These are phyloP conservation scores for Talaromyces proteolyticus DNA, from an alignment of 495 filamentous ascomycete genomes.

Conservation along the genomic window DNA sequence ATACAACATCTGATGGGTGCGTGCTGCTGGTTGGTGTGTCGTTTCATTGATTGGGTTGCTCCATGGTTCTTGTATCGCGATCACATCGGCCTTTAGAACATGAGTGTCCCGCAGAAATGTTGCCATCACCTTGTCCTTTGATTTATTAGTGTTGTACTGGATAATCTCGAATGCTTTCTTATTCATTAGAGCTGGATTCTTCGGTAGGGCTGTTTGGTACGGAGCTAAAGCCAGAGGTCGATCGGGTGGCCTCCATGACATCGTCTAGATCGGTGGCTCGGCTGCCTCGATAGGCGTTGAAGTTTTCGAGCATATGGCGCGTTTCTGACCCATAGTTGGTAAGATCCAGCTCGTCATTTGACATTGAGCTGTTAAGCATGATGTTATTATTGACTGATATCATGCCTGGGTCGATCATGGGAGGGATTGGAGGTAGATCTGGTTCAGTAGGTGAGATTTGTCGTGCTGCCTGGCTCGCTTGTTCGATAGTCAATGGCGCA, in stretches of 20 bases:
- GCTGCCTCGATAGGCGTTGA: too few species aligned
- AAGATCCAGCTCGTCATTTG: too few species aligned
- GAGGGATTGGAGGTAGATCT: not conserved
- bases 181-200: not conserved
- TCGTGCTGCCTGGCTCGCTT: too few species aligned
- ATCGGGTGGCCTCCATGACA: not conserved
- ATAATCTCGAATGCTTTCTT: slow-evolving; percentile 1
- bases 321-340: too few species aligned
- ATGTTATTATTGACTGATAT: not conserved
- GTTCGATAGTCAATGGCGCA: too few species aligned
- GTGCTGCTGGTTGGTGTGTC: slow-evolving; percentile 11
- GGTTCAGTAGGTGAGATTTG: too few species aligned
- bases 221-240: not conserved
- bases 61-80: slow-evolving; percentile 17
- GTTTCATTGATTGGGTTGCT: slow-evolving; percentile 8
- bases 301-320: too few species aligned
- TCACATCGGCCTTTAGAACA: slow-evolving; percentile 11
- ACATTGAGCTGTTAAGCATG: too few species aligned
- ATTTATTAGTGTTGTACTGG: slow-evolving; percentile 13
- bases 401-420: not conserved
- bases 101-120: slow-evolving; percentile 10
- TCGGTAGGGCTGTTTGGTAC: too few species aligned
- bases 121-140: slow-evolving; percentile 14
- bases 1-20: slow-evolving; percentile 10
- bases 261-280: too few species aligned